Conservation (phyloP, 140 eudicot species). For the Cichorium intybus region DNA sequence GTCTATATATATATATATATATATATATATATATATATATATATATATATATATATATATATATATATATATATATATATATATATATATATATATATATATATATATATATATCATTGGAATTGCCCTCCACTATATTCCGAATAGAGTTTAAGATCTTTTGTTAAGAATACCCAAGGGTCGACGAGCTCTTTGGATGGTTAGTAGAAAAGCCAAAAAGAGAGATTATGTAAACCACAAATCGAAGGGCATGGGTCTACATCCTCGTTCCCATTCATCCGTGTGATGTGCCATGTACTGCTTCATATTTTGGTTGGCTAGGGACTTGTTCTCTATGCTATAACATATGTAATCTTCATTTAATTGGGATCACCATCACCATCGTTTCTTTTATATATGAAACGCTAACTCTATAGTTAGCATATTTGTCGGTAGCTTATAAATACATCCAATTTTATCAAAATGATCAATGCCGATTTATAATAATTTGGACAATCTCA, state of each 20-base stretch:
- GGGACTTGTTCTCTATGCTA: neutral
- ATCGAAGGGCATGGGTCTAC: neutral
- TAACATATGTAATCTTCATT: neutral
- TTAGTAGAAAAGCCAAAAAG: neutral
- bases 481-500: too few relatives aligned
- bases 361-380: neutral
- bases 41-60: too few relatives aligned
- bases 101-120: too few relatives aligned
- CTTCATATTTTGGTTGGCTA: too few relatives aligned
- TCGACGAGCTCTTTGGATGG: neutral
- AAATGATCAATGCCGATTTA: neutral
- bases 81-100: too few relatives aligned
- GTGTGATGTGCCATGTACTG: neutral
- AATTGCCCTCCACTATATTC: neutral
- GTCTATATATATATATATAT: too few relatives aligned
- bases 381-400: neutral
- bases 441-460: neutral
- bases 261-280: neutral
- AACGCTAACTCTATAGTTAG: neutral
- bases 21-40: too few relatives aligned
- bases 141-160: neutral
- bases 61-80: too few relatives aligned
- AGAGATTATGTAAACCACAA: conserved; percentile 7
- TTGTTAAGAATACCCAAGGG: neutral
- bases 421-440: neutral